Evolutionary conservation across 2,329 filamentous ascomycete genomes (phyloP), one percentile per base, ranked within the genome.

Genomic region (Verticillium tricorpus): DNA sequence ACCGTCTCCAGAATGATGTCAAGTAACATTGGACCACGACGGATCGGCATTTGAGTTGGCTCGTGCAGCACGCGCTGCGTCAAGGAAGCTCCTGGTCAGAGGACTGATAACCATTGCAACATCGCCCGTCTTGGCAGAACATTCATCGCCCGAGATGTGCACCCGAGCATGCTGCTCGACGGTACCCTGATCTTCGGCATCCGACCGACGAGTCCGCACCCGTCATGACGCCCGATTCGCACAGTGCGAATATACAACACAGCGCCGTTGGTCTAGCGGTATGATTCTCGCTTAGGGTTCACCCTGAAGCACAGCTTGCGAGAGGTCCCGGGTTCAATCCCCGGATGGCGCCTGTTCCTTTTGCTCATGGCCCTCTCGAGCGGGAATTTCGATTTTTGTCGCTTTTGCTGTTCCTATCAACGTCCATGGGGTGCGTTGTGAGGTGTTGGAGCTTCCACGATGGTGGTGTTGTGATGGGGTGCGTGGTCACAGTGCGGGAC

Each of bases 241-340:
- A 50, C 45, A 50, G 45, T 50, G 45, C 45, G 45, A 50, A 22
- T 50, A 50, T 22, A 50, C 45, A 12, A 50, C 9, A 50, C 45
- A 12, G 58, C 58, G 58, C 58, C 58, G 58, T 59, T 85, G 82
- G 83, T 85, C 83, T 86, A 85, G 84, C 82, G 85, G 84, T 87
- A 87, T 87, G 84, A 87, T 88, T 87, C 84, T 85, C 84, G 85
- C 85, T 87, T 87, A 87, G 85, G 85, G 85, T 72, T 9, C 52
- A 76, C 73, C 74, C 75, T 54, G 45, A 59, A 59, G 58, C 58
- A 59, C 34, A 34, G 59, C 58, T 64, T 67, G 66, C 66, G 65
- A 65, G 66, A 67, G 66, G 66, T 65, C 66, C 63, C 66, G 66
- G 62, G 66, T 67, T 67, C 65, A 62, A 67, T 67, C 63, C 63